These are phyloP conservation scores for Leccinum incarnatum DNA, from an alignment of 768 basidiomycete genomes.

Conservation along the genomic window DNA sequence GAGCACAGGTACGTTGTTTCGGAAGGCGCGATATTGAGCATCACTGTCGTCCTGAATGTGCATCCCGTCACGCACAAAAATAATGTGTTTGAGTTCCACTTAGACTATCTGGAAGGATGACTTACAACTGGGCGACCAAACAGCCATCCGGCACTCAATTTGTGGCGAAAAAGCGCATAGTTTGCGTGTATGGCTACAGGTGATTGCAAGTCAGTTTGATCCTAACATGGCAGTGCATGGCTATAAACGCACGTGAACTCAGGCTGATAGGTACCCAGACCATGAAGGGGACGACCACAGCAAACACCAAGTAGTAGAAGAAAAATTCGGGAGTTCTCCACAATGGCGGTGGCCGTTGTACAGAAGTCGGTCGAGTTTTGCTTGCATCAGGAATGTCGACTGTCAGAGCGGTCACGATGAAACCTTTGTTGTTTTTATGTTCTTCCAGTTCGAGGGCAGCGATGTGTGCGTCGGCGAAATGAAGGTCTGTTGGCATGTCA, in stretches of 20 bases:
- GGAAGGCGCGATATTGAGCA: conserved; percentile 84
- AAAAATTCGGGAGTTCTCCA: conserved; percentile 85
- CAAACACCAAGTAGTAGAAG: conserved; percentile 63
- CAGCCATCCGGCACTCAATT: conserved; percentile 77
- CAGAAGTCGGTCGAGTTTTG: conserved; percentile 26
- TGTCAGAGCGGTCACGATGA: conserved; percentile 44
- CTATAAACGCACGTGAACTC: conserved; percentile 62
- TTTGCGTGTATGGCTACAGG: conserved; percentile 71
- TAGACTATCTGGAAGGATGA: conserved; percentile 12
- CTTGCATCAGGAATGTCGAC: conserved; percentile 50
- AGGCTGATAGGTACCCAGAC: conserved; percentile 68
- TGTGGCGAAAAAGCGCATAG: conserved; percentile 54
- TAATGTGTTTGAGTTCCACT: background rate
- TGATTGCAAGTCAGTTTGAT: conserved; percentile 2
- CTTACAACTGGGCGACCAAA: conserved; percentile 75
- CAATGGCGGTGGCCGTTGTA: conserved; percentile 42
- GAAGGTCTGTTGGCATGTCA: conserved; percentile 38
- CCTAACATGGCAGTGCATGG: background rate
- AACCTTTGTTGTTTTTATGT: conserved; percentile 23
- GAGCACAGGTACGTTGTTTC: conserved; percentile 72
- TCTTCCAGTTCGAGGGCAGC: conserved; percentile 19
- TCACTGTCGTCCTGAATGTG: conserved; percentile 85
- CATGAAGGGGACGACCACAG: conserved; percentile 69
- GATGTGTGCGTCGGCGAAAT: conserved; percentile 1
- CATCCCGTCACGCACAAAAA: background rate